phyloP scores from a whole-genome alignment of 1,284 basidiomycete species.

The Cystobasidiaceae sp. region DNA sequence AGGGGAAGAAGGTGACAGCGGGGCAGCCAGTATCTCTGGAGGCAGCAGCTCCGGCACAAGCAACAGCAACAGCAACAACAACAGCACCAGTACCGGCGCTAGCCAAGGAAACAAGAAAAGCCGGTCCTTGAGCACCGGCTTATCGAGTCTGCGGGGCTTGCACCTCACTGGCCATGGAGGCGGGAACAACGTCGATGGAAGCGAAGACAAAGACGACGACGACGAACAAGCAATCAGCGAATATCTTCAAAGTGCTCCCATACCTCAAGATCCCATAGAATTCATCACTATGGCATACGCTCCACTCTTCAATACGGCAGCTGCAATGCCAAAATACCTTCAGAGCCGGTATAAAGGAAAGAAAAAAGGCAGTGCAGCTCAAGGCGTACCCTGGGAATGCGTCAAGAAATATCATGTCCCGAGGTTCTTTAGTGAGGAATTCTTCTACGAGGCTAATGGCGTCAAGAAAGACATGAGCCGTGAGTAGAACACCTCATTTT shows the following conservation, averaged over 20 bases:
- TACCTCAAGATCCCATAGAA: background rate
- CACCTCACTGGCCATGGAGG: background rate
- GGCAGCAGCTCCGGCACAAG: background rate
- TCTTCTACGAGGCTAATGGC: background rate
- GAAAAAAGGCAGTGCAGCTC: background rate
- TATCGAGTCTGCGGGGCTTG: background rate
- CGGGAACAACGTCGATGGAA: background rate
- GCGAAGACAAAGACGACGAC: background rate
- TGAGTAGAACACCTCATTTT: background rate
- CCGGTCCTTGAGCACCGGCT: background rate
- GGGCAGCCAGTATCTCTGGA: too few species aligned
- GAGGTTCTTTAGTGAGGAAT: background rate
- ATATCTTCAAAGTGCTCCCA: background rate
- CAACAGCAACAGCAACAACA: background rate
- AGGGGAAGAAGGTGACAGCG: too few species aligned
- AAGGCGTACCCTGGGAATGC: background rate
- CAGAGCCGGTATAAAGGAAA: background rate
- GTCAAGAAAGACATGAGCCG: background rate
- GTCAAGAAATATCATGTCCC: constrained; percentile 1
- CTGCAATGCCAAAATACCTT: background rate
- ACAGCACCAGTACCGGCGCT: background rate
- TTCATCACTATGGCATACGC: background rate
- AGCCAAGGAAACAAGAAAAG: background rate
- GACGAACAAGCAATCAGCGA: background rate
- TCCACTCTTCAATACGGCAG: background rate